Evolutionary conservation across 2,329 filamentous ascomycete genomes (phyloP).

Genomic region (Dactylellina haptotyla): DNA sequence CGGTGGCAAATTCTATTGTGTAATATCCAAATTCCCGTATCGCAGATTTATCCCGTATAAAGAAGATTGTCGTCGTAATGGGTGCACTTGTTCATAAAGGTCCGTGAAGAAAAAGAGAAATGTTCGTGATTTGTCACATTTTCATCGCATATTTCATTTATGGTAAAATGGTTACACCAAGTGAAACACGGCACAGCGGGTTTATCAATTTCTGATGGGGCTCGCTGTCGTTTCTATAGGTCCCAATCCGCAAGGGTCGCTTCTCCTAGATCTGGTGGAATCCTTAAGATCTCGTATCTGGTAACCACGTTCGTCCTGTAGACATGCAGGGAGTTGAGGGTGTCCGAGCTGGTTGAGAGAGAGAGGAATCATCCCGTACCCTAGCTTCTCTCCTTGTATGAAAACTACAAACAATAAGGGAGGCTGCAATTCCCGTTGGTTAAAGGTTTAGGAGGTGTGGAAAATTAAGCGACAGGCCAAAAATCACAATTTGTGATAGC

Average conservation of each 20-base stretch:
- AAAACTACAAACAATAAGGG: background rate
- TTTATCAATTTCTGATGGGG: background rate
- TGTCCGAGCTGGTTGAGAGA: too few species aligned
- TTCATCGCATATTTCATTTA: background rate
- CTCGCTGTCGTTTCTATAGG: background rate
- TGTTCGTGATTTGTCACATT: conserved; percentile 17
- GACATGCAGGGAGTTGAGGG: background rate
- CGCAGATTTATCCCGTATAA: background rate
- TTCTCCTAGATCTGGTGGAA: conserved; percentile 19
- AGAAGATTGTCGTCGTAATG: background rate
- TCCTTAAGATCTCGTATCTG: conserved; percentile 28
- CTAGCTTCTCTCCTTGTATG: background rate
- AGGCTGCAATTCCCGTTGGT: conserved; percentile 42
- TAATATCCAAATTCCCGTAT: too few species aligned
- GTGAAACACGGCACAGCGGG: conserved; percentile 30
- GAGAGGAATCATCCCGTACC: background rate
- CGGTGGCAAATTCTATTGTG: too few species aligned
- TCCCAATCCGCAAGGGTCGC: background rate
- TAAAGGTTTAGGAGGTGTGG: conserved; percentile 14
- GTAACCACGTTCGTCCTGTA: background rate
- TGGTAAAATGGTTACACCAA: conserved; percentile 20
- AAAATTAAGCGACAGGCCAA: conserved; percentile 45
- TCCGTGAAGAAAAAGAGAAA: background rate
- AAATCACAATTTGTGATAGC: conserved; percentile 44
- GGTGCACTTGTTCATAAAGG: too few species aligned